Conservation (phyloP, 2,329 filamentous ascomycete species). For the Calonectria honghensis region DNA sequence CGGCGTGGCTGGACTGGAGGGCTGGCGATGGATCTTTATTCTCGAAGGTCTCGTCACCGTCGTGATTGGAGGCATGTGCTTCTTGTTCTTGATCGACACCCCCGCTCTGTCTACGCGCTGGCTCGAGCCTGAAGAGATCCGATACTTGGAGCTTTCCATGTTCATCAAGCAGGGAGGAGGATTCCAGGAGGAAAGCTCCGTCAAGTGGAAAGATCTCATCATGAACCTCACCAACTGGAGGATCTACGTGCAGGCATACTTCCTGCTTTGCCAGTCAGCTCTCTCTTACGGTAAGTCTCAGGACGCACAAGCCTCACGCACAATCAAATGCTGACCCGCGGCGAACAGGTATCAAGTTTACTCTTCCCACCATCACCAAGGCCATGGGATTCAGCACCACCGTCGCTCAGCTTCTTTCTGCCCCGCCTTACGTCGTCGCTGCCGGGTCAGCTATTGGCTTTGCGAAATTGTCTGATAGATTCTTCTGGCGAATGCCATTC, state of each 20-base stretch:
- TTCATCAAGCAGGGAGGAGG: constrained; percentile 59
- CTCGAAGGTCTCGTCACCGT: constrained; percentile 59
- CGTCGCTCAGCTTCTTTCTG: constrained; percentile 66
- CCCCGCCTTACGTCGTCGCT: constrained; percentile 76
- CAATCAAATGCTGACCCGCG: background rate
- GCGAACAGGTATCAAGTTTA: constrained; percentile 52
- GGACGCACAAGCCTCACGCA: rapidly evolving
- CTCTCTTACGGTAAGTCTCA: constrained; percentile 51
- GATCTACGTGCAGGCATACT: constrained; percentile 56
- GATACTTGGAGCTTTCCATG: constrained; percentile 53
- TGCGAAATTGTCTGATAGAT: constrained; percentile 80
- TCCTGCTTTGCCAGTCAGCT: constrained; percentile 54
- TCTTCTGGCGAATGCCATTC: constrained; percentile 59
- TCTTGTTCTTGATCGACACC: constrained; percentile 67
- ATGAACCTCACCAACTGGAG: constrained; percentile 58
- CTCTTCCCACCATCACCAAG: constrained; percentile 51
- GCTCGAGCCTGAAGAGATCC: constrained; percentile 56
- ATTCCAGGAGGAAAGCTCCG: constrained; percentile 47
- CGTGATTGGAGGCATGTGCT: constrained; percentile 60
- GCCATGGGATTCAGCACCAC: constrained; percentile 55
- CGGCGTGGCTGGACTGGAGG: constrained; percentile 70
- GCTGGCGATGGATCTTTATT: constrained; percentile 56
- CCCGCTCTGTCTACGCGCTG: constrained; percentile 60
- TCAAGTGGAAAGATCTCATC: constrained; percentile 52
- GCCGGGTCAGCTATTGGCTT: constrained; percentile 78